Conservation (phyloP, 1,139 yeast species). For the Scheffersomyces parashehatae region DNA sequence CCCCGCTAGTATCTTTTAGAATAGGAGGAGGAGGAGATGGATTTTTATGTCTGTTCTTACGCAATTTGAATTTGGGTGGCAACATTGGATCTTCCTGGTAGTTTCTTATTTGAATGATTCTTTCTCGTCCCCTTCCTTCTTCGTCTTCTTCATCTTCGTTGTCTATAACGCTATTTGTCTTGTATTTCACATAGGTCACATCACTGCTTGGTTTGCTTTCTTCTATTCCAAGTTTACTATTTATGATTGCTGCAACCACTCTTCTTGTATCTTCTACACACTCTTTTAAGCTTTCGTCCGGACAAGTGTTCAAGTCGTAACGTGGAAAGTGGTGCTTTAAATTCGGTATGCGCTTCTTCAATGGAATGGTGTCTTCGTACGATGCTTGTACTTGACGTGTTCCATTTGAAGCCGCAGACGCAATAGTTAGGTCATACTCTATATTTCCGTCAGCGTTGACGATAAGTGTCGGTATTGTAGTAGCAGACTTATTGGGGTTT, state of each 20-base stretch:
- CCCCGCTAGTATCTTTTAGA: slow-evolving; percentile 25
- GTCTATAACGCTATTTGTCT: slow-evolving; percentile 14
- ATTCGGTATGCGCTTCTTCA: slow-evolving; percentile 40
- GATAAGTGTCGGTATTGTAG: slow-evolving; percentile 15
- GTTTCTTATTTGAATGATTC: slow-evolving; percentile 31
- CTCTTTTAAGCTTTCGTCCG: slow-evolving; percentile 26
- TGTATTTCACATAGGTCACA: slow-evolving; percentile 22
- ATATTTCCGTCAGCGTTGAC: slow-evolving; percentile 30
- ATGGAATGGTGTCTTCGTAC: slow-evolving; percentile 43
- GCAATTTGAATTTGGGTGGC: slow-evolving; percentile 75
- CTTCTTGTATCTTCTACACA: slow-evolving; percentile 32
- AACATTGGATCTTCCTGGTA: slow-evolving; percentile 78
- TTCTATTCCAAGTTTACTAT: slow-evolving; percentile 17
- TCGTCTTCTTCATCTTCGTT: slow-evolving; percentile 10
- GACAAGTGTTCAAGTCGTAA: slow-evolving; percentile 24
- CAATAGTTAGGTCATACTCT: slow-evolving; percentile 29
- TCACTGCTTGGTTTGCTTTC: slow-evolving; percentile 11
- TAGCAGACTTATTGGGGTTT: neutral
- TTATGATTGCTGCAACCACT: slow-evolving; percentile 24
- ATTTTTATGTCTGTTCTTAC: slow-evolving; percentile 65
- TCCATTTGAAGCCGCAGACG: slow-evolving; percentile 12
- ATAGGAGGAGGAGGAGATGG: slow-evolving; percentile 69
- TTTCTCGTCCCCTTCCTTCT: slow-evolving; percentile 18
- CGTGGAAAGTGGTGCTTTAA: slow-evolving; percentile 45
- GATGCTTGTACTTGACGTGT: slow-evolving; percentile 24